Conservation (phyloP, 768 basidiomycete genomes). For the Serpula lacrymans region DNA sequence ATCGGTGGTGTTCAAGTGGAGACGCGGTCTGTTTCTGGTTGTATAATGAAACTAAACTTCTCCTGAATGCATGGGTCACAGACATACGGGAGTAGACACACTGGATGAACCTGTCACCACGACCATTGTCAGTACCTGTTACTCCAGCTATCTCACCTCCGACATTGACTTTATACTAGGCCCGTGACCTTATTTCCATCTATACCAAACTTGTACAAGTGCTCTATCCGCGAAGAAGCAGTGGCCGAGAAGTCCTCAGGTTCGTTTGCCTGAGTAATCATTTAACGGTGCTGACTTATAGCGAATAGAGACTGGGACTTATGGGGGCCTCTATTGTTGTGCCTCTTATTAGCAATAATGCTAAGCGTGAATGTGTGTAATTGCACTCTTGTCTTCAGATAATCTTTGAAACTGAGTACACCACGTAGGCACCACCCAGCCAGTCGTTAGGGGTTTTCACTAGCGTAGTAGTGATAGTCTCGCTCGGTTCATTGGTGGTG, state of each 20-base stretch:
- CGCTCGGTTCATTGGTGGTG: constrained; percentile 84
- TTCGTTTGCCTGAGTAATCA: constrained; percentile 25
- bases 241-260: constrained; percentile 79
- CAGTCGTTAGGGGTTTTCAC: constrained; percentile 92
- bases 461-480: constrained; percentile 89
- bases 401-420: constrained; percentile 4
- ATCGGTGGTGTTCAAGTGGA: constrained; percentile 88
- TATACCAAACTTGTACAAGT: constrained; percentile 93
- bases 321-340: constrained; percentile 91
- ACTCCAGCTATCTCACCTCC: constrained; percentile 7
- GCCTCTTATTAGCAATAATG: constrained; percentile 76
- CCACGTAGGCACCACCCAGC: constrained; percentile 65
- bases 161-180: constrained; percentile 41
- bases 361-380: constrained; percentile 74
- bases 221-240: constrained; percentile 76
- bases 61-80: constrained; percentile 2
- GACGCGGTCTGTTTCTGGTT: constrained; percentile 57
- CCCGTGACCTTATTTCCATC: constrained; percentile 85
- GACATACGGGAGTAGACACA: constrained; percentile 82
- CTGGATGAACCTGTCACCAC: constrained; percentile 88
- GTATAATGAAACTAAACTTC: not conserved
- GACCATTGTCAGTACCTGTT: constrained; percentile 73
- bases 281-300: constrained; percentile 3
- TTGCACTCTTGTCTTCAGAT: not conserved
- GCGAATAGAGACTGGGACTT: constrained; percentile 90